Base-by-base conservation (phyloP, 176 grass and related monocot genomes). In the Dactylis glomerata region DNA sequence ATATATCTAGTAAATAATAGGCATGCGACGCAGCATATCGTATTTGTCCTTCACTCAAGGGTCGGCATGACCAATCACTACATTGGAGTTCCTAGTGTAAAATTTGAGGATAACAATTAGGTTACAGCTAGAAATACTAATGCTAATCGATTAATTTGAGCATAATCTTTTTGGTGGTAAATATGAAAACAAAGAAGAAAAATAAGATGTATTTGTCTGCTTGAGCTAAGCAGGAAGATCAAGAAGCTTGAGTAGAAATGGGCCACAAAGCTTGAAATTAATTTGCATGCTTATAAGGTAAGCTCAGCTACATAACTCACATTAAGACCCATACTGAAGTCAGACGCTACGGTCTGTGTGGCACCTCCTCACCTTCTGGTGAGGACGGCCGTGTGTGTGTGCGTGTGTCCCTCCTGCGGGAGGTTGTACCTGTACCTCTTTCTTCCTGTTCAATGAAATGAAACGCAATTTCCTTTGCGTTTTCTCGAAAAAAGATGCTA, bases 1-100 rank as follows among this genome's bases (percentile, higher is more conserved):
- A 96, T 92, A 96, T 91, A 83, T 91, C 86, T 30, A 99, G 93
- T 69, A 99, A 89, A 76, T 94, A 99, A 80, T 92, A 96, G 24
- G 96, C 89, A 94, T 99, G 93, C n/a, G 83, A 85, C 84, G 96
- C 93, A 96, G 96, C 93, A 94, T 99, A 99, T 62, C 85, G 75
- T 92, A 94, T 92, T 82, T 96, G 96, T 31, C 91, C 88, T 91
- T 94, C 78, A 70, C 88, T 99, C 34, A 99, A 86, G 38, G 96
- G 96, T 1, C 93, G 89, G 33, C 81, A 86, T 44, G 93, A 96
- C 96, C 96, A 96, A 89, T 99, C 96, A 87, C 93, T 99, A 83
- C 96, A 99, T 51, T 99, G 96, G 47, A 99, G 88, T 89, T 99
- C 96, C 96, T 99, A 78, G 56, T 47, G 44, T 20, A 30, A 64